Evolutionary conservation across 148 eudicot genomes (phyloP), one percentile per base, ranked within the genome.

Genomic region (Rhododendron mucronatum): DNA sequence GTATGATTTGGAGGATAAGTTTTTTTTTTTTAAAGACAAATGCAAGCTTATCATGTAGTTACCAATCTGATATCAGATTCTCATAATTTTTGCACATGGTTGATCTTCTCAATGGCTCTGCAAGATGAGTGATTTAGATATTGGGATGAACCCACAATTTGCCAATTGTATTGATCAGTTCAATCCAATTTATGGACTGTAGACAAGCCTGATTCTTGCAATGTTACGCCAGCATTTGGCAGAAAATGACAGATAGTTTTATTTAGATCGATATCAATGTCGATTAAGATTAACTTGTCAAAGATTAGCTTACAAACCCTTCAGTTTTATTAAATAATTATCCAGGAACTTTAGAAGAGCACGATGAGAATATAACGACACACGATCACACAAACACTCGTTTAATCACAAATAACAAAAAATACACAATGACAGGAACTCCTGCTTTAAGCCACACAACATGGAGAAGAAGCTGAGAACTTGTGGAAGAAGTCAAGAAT

Each of bases 401-500:
- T 45, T 48, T 48, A 78, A 3, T 45, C 81, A 59, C 71, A 26
- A 13, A 21, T 21, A 23, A 23, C 8, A 2, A 2, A 26, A 26
- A 26, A 45, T 2, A n/a, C 82, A 59, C 35, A 16, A 74, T 20
- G 35, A 30, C 41, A 51, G 65, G 61, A 83, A 69, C 61, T 26
- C 73, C 33, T 15, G n/a, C 57, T 53, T 41, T 41, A 85, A 41
- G 44, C 45, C 9, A 85, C 63, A 45, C 61, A 85, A 78, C 87
- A 77, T 14, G 18, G 5, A 14, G 77, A 78, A 78, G 87, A 78
- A 28, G 82, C 65, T 33, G 65, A 89, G 55, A 89, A 84, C 85
- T 89, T 79, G 28, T 61, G 61, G 48, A 89, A 47, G 83, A 89
- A 89, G 50, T 89, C 77, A 50, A 92, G 79, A 84, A 94, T 84